Conservation (phyloP, 1,284 basidiomycete genomes). For the Ganoderma lingzhi region DNA sequence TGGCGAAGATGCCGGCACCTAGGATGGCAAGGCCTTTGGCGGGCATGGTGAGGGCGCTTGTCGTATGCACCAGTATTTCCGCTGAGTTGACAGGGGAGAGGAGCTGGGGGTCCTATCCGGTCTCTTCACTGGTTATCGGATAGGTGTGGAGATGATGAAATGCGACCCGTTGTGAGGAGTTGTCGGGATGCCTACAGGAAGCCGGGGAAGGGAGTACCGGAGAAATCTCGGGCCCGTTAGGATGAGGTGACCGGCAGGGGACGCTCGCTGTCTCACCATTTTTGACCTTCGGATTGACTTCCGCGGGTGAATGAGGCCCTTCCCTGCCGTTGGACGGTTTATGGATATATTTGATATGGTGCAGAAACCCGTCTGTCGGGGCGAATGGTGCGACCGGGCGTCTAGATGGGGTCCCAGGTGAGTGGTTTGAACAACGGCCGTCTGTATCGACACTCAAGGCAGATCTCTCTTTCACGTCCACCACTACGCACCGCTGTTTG, state of each 20-base stretch:
- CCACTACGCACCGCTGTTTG: constrained; percentile 1
- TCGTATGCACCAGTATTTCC: constrained; percentile 11
- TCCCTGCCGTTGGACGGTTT: not conserved
- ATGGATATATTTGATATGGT: not conserved
- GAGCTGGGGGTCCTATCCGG: not conserved
- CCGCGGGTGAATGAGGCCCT: not conserved
- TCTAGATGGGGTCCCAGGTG: not conserved
- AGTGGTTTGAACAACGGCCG: constrained; percentile 10
- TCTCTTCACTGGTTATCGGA: constrained; percentile 20
- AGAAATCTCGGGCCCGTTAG: constrained; percentile 25
- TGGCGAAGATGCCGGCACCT: constrained; percentile 79
- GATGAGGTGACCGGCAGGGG: constrained; percentile 21
- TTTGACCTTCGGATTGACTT: constrained; percentile 2
- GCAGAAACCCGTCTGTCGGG: not conserved
- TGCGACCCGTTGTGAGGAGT: constrained; percentile 8
- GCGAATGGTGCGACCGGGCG: not conserved
- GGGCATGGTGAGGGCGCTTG: constrained; percentile 33
- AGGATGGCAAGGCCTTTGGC: constrained; percentile 62
- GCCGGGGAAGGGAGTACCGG: constrained; percentile 20
- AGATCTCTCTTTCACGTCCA: constrained; percentile 4
- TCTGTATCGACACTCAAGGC: constrained; percentile 10
- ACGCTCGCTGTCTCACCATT: constrained; percentile 13
- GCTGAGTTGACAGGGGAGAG: constrained; percentile 15
- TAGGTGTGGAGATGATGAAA: constrained; percentile 13
- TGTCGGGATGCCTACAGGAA: constrained; percentile 4